Base-by-base conservation (phyloP, 768 basidiomycete genomes). In the Phanerochaete sordida region DNA sequence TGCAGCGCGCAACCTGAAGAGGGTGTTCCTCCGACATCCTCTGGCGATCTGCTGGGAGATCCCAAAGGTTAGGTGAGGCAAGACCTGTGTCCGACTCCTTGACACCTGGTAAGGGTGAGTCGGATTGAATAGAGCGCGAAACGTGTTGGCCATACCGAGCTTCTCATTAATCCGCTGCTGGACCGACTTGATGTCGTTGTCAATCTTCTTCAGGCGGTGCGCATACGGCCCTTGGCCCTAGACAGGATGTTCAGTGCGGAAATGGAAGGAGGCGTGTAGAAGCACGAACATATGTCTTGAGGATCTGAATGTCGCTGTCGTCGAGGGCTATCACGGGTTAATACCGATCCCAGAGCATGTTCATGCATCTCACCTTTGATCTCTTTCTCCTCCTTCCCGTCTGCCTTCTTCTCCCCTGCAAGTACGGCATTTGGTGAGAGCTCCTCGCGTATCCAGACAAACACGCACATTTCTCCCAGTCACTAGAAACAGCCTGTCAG, bases 221-320 rank as follows among this genome's bases (percentile, higher is more conserved):
- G 95, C 95, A 71, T 99, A 99, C 57, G 97, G 95, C 58, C 97
- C 97, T 91, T 98, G 96, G 56, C 97, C 96, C 95, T 98, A 71
- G 24, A 51, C 35, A 58, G 44, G 26, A 50, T 54, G 44, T 55
- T 60, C 30, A 47, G 45, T 26, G 19, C 12, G 56, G 16, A 24
- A 4, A 23, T 62, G 47, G 47, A 57, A 39, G 50, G 21, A 37
- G 13, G 51, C 47, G 46, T 55, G 51, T 46, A 55, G 9, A 35
- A 27, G 66, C 37, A 68, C 87, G 61, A 74, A 93, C 96, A 74
- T 98, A 98, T 61, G 96, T 99, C 79, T 98, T 97, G 64, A 99
- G 85, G 66, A 99, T 97, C 73, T 98, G 96, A 53, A 99, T 99
- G 72, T 98, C 97, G 65, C 93, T 94, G 68, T 98, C 96, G 70